phyloP scores from a whole-genome alignment of 768 basidiomycete species.

The Strobilomyces confusus region DNA sequence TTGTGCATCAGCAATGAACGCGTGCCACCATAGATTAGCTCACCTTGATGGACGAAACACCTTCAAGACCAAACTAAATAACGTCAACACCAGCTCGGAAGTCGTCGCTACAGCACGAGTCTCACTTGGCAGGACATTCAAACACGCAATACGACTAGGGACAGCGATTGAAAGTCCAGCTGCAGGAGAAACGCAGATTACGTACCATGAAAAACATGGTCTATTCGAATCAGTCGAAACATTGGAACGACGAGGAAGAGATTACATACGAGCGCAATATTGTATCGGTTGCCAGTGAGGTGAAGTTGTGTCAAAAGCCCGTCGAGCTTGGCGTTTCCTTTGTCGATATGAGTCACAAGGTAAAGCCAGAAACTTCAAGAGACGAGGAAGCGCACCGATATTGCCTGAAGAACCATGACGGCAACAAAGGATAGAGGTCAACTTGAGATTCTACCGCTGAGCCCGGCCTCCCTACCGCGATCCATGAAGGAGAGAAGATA shows the following conservation, averaged over 20 bases:
- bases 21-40: slow-evolving; percentile 1
- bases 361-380: neutral
- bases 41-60: slow-evolving; percentile 61
- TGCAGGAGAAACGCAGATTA: neutral
- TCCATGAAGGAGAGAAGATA: slow-evolving; percentile 65
- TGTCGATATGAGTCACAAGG: neutral
- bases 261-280: slow-evolving; percentile 54
- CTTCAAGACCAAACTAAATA: slow-evolving; percentile 43
- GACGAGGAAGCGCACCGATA: slow-evolving; percentile 40
- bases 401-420: slow-evolving; percentile 38
- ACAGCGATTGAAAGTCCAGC: neutral
- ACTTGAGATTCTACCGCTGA: neutral
- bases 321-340: slow-evolving; percentile 63
- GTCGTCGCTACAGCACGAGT: neutral
- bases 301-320: slow-evolving; percentile 55
- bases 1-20: neutral
- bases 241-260: neutral
- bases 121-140: slow-evolving; percentile 68
- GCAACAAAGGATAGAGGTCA: neutral
- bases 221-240: slow-evolving; percentile 28
- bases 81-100: neutral
- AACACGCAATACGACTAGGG: slow-evolving; percentile 35
- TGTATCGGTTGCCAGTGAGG: slow-evolving; percentile 57
- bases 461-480: slow-evolving; percentile 38
- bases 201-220: slow-evolving; percentile 70